phyloP scores from a whole-genome alignment of 495 filamentous ascomycete genomes.

The Parathielavia hyrcaniae region DNA sequence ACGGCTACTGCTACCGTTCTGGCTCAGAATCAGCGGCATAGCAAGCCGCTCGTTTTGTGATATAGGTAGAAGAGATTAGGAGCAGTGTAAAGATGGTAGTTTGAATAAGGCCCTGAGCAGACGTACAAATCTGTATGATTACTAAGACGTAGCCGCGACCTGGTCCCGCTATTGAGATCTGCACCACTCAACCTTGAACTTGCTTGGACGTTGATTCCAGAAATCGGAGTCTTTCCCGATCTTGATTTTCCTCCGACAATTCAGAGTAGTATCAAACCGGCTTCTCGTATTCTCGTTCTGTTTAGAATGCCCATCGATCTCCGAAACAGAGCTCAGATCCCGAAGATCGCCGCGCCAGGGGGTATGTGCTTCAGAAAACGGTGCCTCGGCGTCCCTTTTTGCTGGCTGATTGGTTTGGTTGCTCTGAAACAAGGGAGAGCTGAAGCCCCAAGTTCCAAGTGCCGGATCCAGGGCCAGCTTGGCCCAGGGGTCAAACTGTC shows the following conservation, averaged over 20 bases:
- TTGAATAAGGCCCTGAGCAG: no score
- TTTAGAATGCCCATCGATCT: constrained; percentile 7
- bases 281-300: no score
- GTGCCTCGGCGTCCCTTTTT: background rate
- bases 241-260: background rate
- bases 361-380: background rate
- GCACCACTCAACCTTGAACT: background rate
- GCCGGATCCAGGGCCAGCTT: background rate
- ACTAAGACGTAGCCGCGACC: no score
- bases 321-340: constrained; percentile 2
- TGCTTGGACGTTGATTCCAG: background rate
- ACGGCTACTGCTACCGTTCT: no score
- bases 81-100: no score
- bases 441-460: constrained; percentile 4
- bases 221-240: background rate
- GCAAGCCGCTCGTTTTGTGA: no score
- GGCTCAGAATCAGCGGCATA: no score
- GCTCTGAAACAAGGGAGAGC: constrained; percentile 9
- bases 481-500: background rate
- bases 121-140: no score
- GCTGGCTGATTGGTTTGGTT: background rate
- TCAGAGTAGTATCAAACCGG: background rate
- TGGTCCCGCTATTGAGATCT: no score
- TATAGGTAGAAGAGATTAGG: no score
- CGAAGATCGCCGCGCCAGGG: background rate